A percentile compares a stretch with the other conserved stretches of the same genome.
These are phyloP conservation scores for Diaporthe caulivora DNA, from an alignment of 2,329 filamentous ascomycete species.

Conservation along the genomic window DNA sequence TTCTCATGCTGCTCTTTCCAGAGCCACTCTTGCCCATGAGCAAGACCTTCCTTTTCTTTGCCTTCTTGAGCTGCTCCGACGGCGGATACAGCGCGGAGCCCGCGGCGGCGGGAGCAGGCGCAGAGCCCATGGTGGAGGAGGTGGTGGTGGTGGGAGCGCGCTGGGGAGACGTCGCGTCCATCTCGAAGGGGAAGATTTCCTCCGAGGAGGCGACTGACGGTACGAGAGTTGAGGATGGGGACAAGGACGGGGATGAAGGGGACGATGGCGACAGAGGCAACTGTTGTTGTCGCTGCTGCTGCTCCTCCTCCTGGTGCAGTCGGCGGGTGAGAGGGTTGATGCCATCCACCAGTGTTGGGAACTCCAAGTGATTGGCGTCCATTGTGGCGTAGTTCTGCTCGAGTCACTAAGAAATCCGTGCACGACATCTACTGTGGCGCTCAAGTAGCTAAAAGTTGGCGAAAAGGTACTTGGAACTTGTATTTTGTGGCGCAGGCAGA, in stretches of 20 bases:
- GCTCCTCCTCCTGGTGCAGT: background rate
- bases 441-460: background rate
- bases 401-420: background rate
- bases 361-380: constrained; percentile 1
- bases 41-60: constrained; percentile 88
- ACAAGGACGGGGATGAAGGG: background rate
- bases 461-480: background rate
- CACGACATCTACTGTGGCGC: background rate
- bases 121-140: constrained; percentile 41
- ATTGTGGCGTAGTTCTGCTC: constrained; percentile 23
- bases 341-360: constrained; percentile 28
- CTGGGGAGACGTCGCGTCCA: constrained; percentile 32
- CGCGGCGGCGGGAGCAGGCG: constrained; percentile 44
- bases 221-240: background rate
- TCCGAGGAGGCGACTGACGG: constrained; percentile 23
- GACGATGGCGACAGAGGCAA: background rate
- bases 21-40: constrained; percentile 97
- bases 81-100: constrained; percentile 42
- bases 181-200: constrained; percentile 23
- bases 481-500: constrained; percentile 1
- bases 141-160: constrained; percentile 27
- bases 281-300: constrained; percentile 11
- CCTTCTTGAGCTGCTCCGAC: constrained; percentile 69
- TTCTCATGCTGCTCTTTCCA: constrained; percentile 98
- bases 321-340: constrained; percentile 16